A percentile compares a stretch with the other conserved stretches of the same genome.
Conservation (phyloP, 2,329 filamentous ascomycete genomes). For the Paracorniculantispora psalliotae region DNA sequence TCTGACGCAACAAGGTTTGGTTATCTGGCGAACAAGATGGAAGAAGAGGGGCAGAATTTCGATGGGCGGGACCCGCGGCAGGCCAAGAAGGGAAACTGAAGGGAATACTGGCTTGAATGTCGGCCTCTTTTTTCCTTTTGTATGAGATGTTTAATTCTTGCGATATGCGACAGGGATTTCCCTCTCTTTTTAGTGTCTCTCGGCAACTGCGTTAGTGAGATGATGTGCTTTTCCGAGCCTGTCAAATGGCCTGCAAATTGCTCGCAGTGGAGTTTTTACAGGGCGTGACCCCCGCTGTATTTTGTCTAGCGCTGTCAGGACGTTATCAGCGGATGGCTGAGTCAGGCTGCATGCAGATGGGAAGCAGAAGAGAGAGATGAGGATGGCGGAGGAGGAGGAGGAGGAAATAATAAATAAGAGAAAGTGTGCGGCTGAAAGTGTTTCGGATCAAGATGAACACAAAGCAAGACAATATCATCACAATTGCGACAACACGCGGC, state of each 20-base stretch:
- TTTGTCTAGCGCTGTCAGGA: neutral
- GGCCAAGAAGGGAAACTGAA: too few relatives aligned
- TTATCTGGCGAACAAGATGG: conserved; percentile 3
- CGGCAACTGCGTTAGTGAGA: too few relatives aligned
- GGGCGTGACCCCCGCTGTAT: neutral
- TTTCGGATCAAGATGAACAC: too few relatives aligned
- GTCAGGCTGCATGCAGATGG: conserved; percentile 6
- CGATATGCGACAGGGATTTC: too few relatives aligned
- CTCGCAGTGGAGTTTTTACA: neutral
- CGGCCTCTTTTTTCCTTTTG: neutral
- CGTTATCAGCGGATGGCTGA: conserved; percentile 3
- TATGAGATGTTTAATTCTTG: too few relatives aligned
- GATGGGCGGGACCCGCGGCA: neutral
- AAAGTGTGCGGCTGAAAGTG: too few relatives aligned
- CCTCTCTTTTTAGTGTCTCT: too few relatives aligned
- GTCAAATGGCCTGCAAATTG: neutral
- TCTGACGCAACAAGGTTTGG: conserved; percentile 3
- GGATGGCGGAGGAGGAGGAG: neutral
- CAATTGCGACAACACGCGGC: neutral
- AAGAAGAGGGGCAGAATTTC: conserved; percentile 1
- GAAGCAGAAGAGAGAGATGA: neutral
- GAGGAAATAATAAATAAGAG: neutral
- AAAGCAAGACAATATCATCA: neutral
- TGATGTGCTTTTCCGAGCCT: neutral
- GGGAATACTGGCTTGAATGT: too few relatives aligned